phyloP scores from a whole-genome alignment of 208 protist species.

The Acanthamoeba culbertsoni region DNA sequence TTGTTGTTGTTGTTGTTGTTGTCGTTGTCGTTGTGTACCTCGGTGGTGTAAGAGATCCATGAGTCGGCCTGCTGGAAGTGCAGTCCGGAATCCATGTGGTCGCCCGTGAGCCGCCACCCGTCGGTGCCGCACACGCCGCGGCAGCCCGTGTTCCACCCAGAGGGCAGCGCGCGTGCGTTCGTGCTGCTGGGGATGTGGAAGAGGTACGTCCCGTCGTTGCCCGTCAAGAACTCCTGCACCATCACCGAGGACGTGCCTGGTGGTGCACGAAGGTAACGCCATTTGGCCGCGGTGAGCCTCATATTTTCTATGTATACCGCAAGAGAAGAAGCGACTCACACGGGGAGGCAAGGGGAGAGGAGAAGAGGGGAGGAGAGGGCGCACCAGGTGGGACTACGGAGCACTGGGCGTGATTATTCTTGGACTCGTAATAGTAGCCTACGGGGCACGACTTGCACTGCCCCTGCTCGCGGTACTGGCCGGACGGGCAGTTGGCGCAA shows the following conservation, averaged over 20 bases:
- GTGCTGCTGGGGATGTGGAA: background rate
- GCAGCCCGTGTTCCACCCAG: background rate
- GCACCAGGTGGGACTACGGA: background rate
- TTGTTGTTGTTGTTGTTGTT: too few relatives aligned
- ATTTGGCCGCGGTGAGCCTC: too few relatives aligned
- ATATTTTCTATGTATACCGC: too few relatives aligned
- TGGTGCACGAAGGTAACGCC: background rate
- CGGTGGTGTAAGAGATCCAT: conserved; percentile 17
- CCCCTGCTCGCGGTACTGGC: background rate
- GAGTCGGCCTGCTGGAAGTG: conserved; percentile 45
- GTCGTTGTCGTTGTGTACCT: background rate
- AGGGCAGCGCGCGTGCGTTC: background rate
- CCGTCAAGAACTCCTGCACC: conserved; percentile 1
- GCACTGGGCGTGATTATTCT: background rate
- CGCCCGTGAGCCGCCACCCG: conserved; percentile 13
- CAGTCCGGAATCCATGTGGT: conserved; percentile 45
- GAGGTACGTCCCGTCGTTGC: conserved; percentile 28
- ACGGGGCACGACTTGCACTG: background rate
- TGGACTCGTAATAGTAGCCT: background rate
- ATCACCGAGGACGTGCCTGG: background rate
- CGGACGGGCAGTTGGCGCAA: background rate
- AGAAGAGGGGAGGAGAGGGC: background rate
- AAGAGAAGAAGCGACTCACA: background rate
- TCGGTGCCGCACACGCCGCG: conserved; percentile 32
- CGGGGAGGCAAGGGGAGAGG: background rate